phyloP scores from a whole-genome alignment of 345 rosid species.

The Cardiospermum halicacabum region DNA sequence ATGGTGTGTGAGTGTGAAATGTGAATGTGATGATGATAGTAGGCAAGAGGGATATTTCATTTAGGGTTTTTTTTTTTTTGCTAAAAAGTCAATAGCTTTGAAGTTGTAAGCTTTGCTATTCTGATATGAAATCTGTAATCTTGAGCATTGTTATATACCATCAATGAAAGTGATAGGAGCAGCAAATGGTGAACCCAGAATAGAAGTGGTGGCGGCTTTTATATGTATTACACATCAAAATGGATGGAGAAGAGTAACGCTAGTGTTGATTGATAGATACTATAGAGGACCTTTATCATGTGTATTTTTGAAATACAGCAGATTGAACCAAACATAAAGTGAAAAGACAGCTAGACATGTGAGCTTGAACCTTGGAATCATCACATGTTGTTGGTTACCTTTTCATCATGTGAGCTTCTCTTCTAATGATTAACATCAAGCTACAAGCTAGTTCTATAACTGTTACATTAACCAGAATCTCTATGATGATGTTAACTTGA shows the following conservation, averaged over 20 bases:
- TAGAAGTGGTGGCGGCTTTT: background rate
- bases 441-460: background rate
- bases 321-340: background rate
- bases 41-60: background rate
- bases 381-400: background rate
- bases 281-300: background rate
- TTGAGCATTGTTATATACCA: background rate
- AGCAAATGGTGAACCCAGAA: background rate
- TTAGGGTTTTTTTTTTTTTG: background rate
- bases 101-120: constrained; percentile 4
- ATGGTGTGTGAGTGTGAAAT: background rate
- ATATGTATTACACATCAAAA: too few species aligned
- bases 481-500: too few species aligned
- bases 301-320: background rate
- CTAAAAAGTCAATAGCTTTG: background rate
- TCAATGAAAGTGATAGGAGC: background rate
- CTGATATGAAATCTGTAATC: background rate
- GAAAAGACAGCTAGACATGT: background rate
- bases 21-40: background rate
- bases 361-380: background rate
- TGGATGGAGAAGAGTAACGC: background rate
- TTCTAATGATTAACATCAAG: too few species aligned
- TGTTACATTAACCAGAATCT: too few species aligned
- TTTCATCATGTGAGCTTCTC: background rate
- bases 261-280: background rate